Evolutionary conservation across 306 rosid species (phyloP), one percentile per base, ranked within the genome.

Genomic region (Lupinus albus): DNA sequence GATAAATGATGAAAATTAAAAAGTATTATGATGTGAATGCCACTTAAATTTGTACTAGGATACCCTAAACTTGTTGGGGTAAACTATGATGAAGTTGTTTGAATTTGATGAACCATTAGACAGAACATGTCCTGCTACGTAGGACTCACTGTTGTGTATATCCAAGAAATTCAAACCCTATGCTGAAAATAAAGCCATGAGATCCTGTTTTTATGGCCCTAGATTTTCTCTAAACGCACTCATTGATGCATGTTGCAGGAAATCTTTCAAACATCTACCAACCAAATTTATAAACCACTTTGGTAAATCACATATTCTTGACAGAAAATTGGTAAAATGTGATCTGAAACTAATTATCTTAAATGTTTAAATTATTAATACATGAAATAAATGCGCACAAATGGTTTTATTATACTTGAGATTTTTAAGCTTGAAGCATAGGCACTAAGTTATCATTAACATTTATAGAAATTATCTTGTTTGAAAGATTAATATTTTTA

Each of bases 211-310:
- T 30, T 54, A 47, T 74, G 74, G 17, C 51, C 21, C 18, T 4
- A 56, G 58, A 58, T 67, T 75, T 69, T 53, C 82, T 68, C 55
- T 74, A 33, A 84, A 75, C 91, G 86, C 67, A 79, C 84, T 86
- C 70, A 88, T 81, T 85, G 59, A 20, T 76, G 70, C 67, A 74
- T 64, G 71, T 14, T 72, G 53, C 55, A 57, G 7, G 59, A 47
- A 60, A n/a, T 68, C 70, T 66, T 36, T 36, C 62, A 47, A 21
- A 63, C 79, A 61, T 36, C 51, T 74, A 75, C 75, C 78, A 75
- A 74, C 68, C 54, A 70, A 2, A 25, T 4, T 3, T 49, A n/a
- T n/a, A n/a, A n/a, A 46, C 61, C 58, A 64, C 63, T 47, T 71
- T 32, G 32, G 52, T 11, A 30, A 74, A 41, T 48, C 50, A 41